Base-by-base conservation (phyloP, 139 green algal genomes). In the Closterium sp. region DNA sequence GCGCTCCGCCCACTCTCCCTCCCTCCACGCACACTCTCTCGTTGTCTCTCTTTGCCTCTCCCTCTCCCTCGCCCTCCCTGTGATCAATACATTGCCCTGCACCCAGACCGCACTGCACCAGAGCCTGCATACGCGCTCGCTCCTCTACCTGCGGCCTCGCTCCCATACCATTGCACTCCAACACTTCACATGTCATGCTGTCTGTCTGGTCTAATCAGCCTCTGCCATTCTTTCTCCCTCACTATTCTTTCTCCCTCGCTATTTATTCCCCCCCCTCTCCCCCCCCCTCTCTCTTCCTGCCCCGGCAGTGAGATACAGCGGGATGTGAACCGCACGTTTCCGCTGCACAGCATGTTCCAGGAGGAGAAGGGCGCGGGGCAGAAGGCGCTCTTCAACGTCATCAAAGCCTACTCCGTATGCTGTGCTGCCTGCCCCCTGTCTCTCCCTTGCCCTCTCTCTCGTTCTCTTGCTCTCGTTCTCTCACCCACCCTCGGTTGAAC, bases 291-390 rank as follows among this genome's bases (percentile, higher is more conserved):
- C 85, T 10, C 9, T 9, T 24, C 9, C 24, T 86, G 11, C 17
- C 0, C n/a, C 27, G 79, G 89, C 92, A 94, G 90, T 31, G 92
- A 94, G 89, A 99, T 99, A 86, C 45, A 89, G 42, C 95, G 98
- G 0, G 98, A 99, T 95, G 97, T 99, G 89, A 94, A 97, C 92
- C 96, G 98, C 88, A 99, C 98, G 34, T 99, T 99, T 94, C 98
- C 98, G 2, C 97, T 98, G 95, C 96, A 98, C 92, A 96, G 97
- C 1, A 93, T 97, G 87, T 99, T 99, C 86, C 31, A 34, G n/a
- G 87, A 95, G 7, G n/a, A 93, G 86, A 11, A 19, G 21, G 87
- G 89, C 11, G 10, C 87, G 30, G 73, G 95, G 6, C 96, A 98
- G 95, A 92, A 95, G 86, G 94, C 96, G 31, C 96, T 99, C 45